Evolutionary conservation across 805 yeast genomes (phyloP).

Genomic region (Ogataea sp.): DNA sequence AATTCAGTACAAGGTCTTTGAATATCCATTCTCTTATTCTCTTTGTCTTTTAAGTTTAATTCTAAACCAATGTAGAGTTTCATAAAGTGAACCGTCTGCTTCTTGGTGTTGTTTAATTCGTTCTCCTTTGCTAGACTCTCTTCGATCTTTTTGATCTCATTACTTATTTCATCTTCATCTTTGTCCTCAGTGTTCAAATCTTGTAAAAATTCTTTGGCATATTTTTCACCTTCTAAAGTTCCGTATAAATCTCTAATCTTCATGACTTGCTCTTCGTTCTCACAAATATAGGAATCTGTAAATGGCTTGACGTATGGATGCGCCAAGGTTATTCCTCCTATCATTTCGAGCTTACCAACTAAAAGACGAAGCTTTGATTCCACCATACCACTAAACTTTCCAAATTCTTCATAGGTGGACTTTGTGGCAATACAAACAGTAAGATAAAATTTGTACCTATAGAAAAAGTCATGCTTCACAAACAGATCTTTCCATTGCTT

Average conservation of each 20-base stretch:
- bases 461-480: slow-evolving; percentile 74
- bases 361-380: slow-evolving; percentile 79
- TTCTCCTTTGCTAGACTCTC: slow-evolving; percentile 15
- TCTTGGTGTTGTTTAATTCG: slow-evolving; percentile 7
- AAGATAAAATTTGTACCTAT: slow-evolving; percentile 76
- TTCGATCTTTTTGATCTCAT: slow-evolving; percentile 15
- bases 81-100: slow-evolving; percentile 48
- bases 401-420: slow-evolving; percentile 71
- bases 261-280: slow-evolving; percentile 32
- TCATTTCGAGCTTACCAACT: slow-evolving; percentile 74
- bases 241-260: slow-evolving; percentile 39
- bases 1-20: slow-evolving; percentile 89
- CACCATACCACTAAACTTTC: slow-evolving; percentile 88
- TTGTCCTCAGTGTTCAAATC: slow-evolving; percentile 23
- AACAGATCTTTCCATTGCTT: slow-evolving; percentile 71
- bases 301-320: slow-evolving; percentile 86
- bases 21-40: slow-evolving; percentile 68
- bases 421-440: slow-evolving; percentile 73
- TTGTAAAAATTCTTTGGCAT: slow-evolving; percentile 25
- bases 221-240: slow-evolving; percentile 44
- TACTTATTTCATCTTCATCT: slow-evolving; percentile 9
- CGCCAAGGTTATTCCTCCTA: slow-evolving; percentile 70
- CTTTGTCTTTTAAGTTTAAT: slow-evolving; percentile 41
- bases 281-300: slow-evolving; percentile 38
- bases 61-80: slow-evolving; percentile 77